Evolutionary conservation across 2,329 filamentous ascomycete genomes (phyloP).

Genomic region (Aureobasidium vineae): DNA sequence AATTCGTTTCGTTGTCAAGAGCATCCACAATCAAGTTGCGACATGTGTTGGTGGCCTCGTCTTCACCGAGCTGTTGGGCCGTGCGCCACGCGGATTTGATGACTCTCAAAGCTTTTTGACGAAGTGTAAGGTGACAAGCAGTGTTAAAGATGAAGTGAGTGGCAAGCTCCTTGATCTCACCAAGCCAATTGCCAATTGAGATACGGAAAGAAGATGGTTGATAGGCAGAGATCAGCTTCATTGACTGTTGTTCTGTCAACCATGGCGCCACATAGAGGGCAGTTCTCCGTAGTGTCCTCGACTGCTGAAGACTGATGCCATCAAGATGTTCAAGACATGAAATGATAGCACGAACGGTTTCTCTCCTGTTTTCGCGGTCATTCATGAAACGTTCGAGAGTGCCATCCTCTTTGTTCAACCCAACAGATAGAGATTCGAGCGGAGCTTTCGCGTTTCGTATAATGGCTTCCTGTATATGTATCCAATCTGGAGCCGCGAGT

Average conservation of each 20-base stretch:
- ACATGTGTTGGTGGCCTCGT: conserved; percentile 16
- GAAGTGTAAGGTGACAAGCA: conserved; percentile 2
- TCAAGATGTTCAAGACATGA: conserved; percentile 16
- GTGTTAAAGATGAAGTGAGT: conserved; percentile 16
- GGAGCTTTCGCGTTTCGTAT: conserved; percentile 19
- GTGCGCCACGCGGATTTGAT: conserved; percentile 18
- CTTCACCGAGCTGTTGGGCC: conserved; percentile 23
- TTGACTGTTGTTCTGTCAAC: conserved; percentile 18
- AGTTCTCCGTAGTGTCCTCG: conserved; percentile 11
- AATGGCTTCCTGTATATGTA: conserved; percentile 23
- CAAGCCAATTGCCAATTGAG: conserved; percentile 24
- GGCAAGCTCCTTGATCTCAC: conserved; percentile 22
- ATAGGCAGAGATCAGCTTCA: conserved; percentile 23
- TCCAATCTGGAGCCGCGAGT: conserved; percentile 18
- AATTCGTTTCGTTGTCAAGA: conserved; percentile 18
- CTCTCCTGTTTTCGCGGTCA: conserved; percentile 12
- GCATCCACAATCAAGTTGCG: conserved; percentile 12
- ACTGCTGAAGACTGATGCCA: conserved; percentile 19
- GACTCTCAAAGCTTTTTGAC: conserved; percentile 20
- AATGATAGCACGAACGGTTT: conserved; percentile 1
- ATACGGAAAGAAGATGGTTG: conserved; percentile 25
- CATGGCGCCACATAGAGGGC: conserved; percentile 14
- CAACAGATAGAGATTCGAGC: neutral
- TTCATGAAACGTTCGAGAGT: conserved; percentile 14
- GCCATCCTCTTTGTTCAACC: conserved; percentile 8